Evolutionary conservation across 2,329 filamentous ascomycete genomes (phyloP).

Genomic region (Madurella mycetomatis): DNA sequence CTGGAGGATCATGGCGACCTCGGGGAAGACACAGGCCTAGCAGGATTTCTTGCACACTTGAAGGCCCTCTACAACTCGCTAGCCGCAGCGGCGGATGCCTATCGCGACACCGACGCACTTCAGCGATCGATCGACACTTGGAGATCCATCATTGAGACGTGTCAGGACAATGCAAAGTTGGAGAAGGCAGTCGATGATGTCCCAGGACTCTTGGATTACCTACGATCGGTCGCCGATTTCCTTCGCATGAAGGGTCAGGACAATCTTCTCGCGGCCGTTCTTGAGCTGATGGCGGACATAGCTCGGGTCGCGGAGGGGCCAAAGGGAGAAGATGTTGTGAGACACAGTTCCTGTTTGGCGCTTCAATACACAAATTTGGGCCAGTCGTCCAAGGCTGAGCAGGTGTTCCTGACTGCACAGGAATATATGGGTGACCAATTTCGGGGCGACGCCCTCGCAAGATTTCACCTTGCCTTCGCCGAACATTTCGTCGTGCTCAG

Average conservation of each 20-base stretch:
- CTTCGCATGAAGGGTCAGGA: constrained; percentile 49
- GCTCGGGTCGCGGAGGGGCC: constrained; percentile 34
- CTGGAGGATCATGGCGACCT: constrained; percentile 35
- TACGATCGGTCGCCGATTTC: constrained; percentile 49
- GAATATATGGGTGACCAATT: constrained; percentile 38
- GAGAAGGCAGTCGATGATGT: constrained; percentile 46
- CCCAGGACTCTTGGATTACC: constrained; percentile 44
- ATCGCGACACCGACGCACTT: constrained; percentile 32
- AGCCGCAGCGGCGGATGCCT: constrained; percentile 38
- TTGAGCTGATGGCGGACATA: constrained; percentile 44
- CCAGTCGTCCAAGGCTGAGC: constrained; percentile 45
- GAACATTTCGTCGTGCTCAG: constrained; percentile 70
- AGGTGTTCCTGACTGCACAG: constrained; percentile 55
- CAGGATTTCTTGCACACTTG: constrained; percentile 46
- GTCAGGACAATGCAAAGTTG: constrained; percentile 39
- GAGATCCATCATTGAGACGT: constrained; percentile 39
- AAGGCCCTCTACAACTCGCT: constrained; percentile 43
- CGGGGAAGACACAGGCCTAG: constrained; percentile 43
- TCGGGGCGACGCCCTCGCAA: constrained; percentile 39
- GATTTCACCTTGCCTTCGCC: constrained; percentile 65
- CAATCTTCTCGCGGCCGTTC: constrained; percentile 41
- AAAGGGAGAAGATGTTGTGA: constrained; percentile 38
- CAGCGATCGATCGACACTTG: constrained; percentile 40
- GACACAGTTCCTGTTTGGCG: constrained; percentile 45
- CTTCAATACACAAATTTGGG: constrained; percentile 53